A percentile compares a stretch with the other conserved stretches of the same genome.
Evolutionary conservation across 768 basidiomycete genomes (phyloP).

Genomic region (Pholiota microspora): DNA sequence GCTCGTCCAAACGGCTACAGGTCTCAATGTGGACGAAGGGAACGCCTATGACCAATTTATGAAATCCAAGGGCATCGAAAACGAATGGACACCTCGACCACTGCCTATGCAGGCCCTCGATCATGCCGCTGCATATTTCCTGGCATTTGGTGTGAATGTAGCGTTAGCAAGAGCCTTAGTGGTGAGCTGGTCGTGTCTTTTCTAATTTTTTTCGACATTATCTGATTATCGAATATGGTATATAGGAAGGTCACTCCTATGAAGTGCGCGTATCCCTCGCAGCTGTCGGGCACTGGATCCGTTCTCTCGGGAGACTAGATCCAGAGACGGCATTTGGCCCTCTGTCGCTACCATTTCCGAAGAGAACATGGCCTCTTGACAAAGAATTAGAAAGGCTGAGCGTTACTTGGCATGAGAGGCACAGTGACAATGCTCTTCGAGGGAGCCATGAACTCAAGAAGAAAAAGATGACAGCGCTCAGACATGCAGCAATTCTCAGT

Average conservation of each 20-base stretch:
- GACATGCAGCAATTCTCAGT: constrained; percentile 43
- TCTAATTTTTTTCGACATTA: no score
- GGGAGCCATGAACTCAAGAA: not conserved
- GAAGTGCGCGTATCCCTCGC: constrained; percentile 60
- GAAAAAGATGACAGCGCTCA: constrained; percentile 38
- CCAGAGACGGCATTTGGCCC: constrained; percentile 39
- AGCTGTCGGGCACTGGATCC: constrained; percentile 54
- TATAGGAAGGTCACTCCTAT: constrained; percentile 59
- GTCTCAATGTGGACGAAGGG: constrained; percentile 59
- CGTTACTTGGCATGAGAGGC: constrained; percentile 24
- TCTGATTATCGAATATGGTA: no score
- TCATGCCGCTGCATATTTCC: constrained; percentile 56
- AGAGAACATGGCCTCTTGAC: constrained; percentile 20
- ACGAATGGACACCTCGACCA: constrained; percentile 24
- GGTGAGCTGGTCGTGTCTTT: no score
- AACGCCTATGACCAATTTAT: constrained; percentile 38
- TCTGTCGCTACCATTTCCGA: constrained; percentile 33
- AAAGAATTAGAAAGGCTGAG: constrained; percentile 36
- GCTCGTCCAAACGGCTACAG: constrained; percentile 59
- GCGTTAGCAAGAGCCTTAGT: constrained; percentile 52
- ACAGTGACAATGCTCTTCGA: constrained; percentile 2
- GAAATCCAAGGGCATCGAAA: constrained; percentile 1
- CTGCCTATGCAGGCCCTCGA: constrained; percentile 61
- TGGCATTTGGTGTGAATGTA: constrained; percentile 57
- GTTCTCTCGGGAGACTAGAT: constrained; percentile 46